Percentiles rank a stretch among this genome's conserved stretches.
phyloP scores from a whole-genome alignment of 192 early-diverging fungal species.

The Jimgerdemannia flammicorona region DNA sequence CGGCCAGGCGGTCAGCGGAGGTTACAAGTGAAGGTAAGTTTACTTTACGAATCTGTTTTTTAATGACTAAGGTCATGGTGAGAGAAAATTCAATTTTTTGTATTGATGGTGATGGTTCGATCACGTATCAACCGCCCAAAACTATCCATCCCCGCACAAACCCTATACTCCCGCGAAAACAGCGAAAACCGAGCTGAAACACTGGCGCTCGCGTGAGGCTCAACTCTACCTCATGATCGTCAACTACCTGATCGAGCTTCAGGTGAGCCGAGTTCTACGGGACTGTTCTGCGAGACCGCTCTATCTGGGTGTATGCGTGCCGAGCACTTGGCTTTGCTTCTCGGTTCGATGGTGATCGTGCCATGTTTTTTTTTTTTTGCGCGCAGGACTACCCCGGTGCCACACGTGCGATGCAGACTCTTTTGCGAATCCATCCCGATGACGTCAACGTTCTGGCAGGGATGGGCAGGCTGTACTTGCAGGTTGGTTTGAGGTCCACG shows the following conservation, averaged over 20 bases:
- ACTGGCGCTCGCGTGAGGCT: constrained; percentile 34
- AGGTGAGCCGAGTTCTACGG: not conserved
- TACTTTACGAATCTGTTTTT: no score
- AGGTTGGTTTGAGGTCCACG: no score
- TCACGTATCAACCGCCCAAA: no score
- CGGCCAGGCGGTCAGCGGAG: not conserved
- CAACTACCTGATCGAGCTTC: constrained; percentile 36
- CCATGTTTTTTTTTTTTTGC: not conserved
- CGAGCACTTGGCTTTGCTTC: not conserved
- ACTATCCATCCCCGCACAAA: no score
- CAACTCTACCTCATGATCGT: constrained; percentile 42
- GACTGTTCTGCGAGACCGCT: no score
- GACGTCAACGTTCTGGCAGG: constrained; percentile 38
- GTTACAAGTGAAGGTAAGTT: not conserved
- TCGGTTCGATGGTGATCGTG: not conserved
- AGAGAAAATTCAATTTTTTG: not conserved
- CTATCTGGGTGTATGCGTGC: not conserved
- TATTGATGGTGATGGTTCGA: not conserved
- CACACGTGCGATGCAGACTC: constrained; percentile 27
- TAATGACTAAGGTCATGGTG: no score
- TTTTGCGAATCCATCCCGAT: constrained; percentile 20
- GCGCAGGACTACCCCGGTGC: constrained; percentile 34
- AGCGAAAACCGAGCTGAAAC: not conserved
- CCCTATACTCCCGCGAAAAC: no score
- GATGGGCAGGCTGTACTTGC: constrained; percentile 43